Percentiles rank a stretch among this genome's conserved stretches.
These are phyloP conservation scores for Suillus sp. DNA, from an alignment of 768 basidiomycete genomes.

Conservation along the genomic window DNA sequence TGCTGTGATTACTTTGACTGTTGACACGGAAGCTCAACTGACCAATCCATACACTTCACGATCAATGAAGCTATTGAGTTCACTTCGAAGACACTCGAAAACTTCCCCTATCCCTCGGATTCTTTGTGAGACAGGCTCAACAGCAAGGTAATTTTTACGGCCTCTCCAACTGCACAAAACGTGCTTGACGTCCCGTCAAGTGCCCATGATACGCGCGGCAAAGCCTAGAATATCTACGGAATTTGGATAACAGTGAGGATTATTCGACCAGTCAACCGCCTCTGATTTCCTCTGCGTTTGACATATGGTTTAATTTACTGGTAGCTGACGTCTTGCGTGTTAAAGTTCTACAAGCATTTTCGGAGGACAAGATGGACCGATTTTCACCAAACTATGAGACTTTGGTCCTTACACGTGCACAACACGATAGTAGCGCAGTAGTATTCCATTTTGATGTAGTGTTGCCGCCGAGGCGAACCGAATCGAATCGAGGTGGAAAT, in stretches of 20 bases:
- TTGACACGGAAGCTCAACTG: slow-evolving; percentile 19
- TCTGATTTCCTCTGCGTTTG: background rate
- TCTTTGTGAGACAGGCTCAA: slow-evolving; percentile 18
- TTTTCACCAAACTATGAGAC: background rate
- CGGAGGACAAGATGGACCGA: background rate
- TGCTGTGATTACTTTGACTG: slow-evolving; percentile 14
- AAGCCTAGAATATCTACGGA: slow-evolving; percentile 18
- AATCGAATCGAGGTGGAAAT: no score
- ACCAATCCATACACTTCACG: background rate
- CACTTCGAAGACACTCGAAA: slow-evolving; percentile 9
- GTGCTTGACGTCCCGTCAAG: slow-evolving; percentile 15
- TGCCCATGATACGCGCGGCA: slow-evolving; percentile 8
- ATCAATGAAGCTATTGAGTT: slow-evolving; percentile 17
- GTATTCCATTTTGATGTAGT: no score
- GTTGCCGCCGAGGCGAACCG: no score
- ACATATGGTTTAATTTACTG: background rate
- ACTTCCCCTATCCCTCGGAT: slow-evolving; percentile 10
- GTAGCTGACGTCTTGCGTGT: background rate
- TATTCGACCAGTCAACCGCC: background rate
- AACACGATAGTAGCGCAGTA: background rate
- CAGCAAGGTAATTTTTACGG: slow-evolving; percentile 16
- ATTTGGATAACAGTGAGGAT: slow-evolving; percentile 14
- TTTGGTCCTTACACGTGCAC: background rate
- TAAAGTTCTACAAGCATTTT: background rate
- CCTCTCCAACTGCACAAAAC: background rate